These are phyloP conservation scores for Penicillium cinerascens DNA, from an alignment of 495 filamentous ascomycete species.

Conservation along the genomic window DNA sequence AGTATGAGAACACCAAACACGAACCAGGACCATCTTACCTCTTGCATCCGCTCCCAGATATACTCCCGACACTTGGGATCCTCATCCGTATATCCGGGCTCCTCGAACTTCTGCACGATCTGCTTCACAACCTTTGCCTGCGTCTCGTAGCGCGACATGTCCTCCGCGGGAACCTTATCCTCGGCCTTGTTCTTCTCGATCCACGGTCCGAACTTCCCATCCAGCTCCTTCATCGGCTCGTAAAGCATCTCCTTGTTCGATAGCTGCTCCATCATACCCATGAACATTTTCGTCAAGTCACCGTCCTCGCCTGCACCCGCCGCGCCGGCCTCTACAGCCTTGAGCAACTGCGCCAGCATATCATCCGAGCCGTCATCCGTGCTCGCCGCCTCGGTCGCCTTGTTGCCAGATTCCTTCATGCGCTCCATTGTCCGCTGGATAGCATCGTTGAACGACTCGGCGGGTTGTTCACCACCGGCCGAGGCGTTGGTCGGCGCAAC, in stretches of 20 bases:
- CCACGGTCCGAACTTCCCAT: conserved; percentile 89
- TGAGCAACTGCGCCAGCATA: conserved; percentile 79
- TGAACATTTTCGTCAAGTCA: conserved; percentile 85
- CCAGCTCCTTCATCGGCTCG: conserved; percentile 95
- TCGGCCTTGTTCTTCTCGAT: conserved; percentile 69
- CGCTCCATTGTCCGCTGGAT: conserved; percentile 90
- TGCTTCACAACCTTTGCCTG: conserved; percentile 80
- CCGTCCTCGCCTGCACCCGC: conserved; percentile 69
- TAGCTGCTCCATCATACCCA: conserved; percentile 98
- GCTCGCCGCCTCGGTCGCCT: conserved; percentile 71
- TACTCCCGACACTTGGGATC: conserved; percentile 81
- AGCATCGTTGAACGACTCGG: conserved; percentile 78
- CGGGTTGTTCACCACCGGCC: conserved; percentile 16
- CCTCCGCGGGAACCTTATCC: conserved; percentile 58
- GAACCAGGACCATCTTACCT: conserved; percentile 53
- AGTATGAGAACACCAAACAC: conserved; percentile 3
- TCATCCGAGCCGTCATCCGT: conserved; percentile 67
- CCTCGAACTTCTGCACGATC: conserved; percentile 87
- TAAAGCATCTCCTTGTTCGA: conserved; percentile 98
- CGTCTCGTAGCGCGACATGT: conserved; percentile 73
- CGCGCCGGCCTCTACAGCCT: conserved; percentile 62
- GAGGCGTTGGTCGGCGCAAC: conserved; percentile 10
- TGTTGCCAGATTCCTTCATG: conserved; percentile 81
- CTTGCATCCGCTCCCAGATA: conserved; percentile 96
- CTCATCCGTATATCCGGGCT: conserved; percentile 70